Conservation (phyloP, 2,329 filamentous ascomycete genomes). For the Hypoxylon sp. region DNA sequence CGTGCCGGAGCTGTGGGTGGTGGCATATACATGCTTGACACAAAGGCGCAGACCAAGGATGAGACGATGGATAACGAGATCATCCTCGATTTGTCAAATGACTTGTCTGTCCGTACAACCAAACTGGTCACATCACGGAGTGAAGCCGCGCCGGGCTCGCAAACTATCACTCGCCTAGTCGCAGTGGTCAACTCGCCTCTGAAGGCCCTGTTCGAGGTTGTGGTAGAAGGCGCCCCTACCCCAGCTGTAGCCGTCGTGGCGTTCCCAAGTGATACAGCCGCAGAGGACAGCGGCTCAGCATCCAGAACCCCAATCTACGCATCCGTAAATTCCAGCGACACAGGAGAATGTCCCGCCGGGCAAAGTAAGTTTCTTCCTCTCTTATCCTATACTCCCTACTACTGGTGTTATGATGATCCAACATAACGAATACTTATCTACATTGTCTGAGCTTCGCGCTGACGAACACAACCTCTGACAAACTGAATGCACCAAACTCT, state of each 20-base stretch:
- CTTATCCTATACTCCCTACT: slow-evolving; percentile 37
- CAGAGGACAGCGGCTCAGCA: slow-evolving; percentile 44
- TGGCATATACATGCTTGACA: slow-evolving; percentile 87
- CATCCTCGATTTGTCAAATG: slow-evolving; percentile 67
- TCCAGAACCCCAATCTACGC: slow-evolving; percentile 66
- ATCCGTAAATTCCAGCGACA: slow-evolving; percentile 86
- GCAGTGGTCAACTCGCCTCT: slow-evolving; percentile 77
- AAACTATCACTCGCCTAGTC: slow-evolving; percentile 70
- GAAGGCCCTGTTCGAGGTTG: slow-evolving; percentile 73
- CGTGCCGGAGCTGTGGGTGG: slow-evolving; percentile 92
- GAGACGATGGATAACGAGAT: slow-evolving; percentile 49
- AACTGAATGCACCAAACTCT: slow-evolving; percentile 74
- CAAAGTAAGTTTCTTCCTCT: slow-evolving; percentile 80
- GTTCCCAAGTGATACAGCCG: slow-evolving; percentile 68
- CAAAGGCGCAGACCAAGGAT: slow-evolving; percentile 65
- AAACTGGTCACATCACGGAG: slow-evolving; percentile 63
- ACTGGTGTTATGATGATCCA: slow-evolving; percentile 83
- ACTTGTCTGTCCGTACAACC: slow-evolving; percentile 67
- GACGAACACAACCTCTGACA: slow-evolving; percentile 90
- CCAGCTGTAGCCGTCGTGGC: slow-evolving; percentile 80
- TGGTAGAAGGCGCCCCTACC: slow-evolving; percentile 79
- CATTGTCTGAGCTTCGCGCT: slow-evolving; percentile 96
- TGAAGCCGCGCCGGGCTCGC: slow-evolving; percentile 43
- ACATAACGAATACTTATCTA: slow-evolving; percentile 97
- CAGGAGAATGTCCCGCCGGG: slow-evolving; percentile 87